phyloP scores from a whole-genome alignment of 2,329 filamentous ascomycete genomes.

The Cadophora sp. region DNA sequence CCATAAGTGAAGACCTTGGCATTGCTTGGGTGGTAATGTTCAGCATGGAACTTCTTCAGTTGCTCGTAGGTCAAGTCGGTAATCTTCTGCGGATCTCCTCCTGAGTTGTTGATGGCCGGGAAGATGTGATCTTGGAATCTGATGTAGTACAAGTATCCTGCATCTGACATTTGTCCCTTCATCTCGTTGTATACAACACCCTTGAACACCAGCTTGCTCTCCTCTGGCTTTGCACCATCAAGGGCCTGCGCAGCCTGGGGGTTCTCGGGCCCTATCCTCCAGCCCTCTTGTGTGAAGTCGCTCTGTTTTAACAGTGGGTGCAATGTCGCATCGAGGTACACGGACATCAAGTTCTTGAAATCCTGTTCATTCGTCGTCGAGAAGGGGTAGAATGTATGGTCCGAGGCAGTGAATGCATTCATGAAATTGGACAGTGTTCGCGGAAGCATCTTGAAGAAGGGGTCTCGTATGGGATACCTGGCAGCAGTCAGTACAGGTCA shows the following conservation, averaged over 20 bases:
- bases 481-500: conserved; percentile 42
- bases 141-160: conserved; percentile 95
- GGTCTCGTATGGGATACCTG: conserved; percentile 95
- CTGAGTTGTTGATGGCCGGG: conserved; percentile 94
- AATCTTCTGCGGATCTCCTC: conserved; percentile 94
- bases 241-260: conserved; percentile 58
- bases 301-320: conserved; percentile 87
- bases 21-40: conserved; percentile 98
- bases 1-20: conserved; percentile 96
- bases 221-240: conserved; percentile 54
- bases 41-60: conserved; percentile 83
- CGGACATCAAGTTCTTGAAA: conserved; percentile 93
- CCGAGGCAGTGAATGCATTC: conserved; percentile 97
- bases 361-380: conserved; percentile 96
- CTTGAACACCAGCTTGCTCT: conserved; percentile 86
- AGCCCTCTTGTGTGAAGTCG: conserved; percentile 96
- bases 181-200: conserved; percentile 99
- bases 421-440: conserved; percentile 99
- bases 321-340: conserved; percentile 94
- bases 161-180: conserved; percentile 99
- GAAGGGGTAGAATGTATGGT: conserved; percentile 98
- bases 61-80: conserved; percentile 94
- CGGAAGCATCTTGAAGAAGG: conserved; percentile 99
- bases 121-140: conserved; percentile 94
- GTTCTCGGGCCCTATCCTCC: conserved; percentile 94